Evolutionary conservation across 2,329 filamentous ascomycete species (phyloP).

Genomic region (Colletotrichum melonis): DNA sequence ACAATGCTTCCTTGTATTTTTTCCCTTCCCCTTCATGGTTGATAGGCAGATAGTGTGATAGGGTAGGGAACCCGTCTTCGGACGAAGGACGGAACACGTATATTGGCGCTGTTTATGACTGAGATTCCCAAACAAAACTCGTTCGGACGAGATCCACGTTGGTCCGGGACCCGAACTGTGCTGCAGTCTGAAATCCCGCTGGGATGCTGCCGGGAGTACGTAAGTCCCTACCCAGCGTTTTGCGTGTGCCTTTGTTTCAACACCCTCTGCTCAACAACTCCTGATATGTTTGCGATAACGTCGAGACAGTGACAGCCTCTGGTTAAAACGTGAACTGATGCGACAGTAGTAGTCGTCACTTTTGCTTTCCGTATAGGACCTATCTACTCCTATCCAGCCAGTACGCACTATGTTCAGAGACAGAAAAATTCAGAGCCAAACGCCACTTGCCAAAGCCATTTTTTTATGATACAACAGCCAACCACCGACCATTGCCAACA

Average conservation of each 20-base stretch:
- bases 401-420: conserved; percentile 34
- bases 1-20: conserved; percentile 22
- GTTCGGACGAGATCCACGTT: conserved; percentile 35
- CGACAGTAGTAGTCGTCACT: conserved; percentile 19
- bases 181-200: conserved; percentile 25
- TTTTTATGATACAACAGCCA: conserved; percentile 38
- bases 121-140: conserved; percentile 32
- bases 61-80: conserved; percentile 24
- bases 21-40: background rate
- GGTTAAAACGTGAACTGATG: conserved; percentile 26
- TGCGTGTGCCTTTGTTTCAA: conserved; percentile 17
- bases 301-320: background rate
- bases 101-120: conserved; percentile 21
- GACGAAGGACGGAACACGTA: conserved; percentile 31
- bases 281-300: background rate
- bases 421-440: conserved; percentile 31
- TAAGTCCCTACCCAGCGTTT: conserved; percentile 6
- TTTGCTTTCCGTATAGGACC: conserved; percentile 33
- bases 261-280: background rate
- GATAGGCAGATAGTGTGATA: too few relatives aligned
- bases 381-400: conserved; percentile 37
- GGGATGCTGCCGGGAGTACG: conserved; percentile 10
- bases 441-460: conserved; percentile 39
- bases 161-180: conserved; percentile 30
- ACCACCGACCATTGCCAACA: conserved; percentile 35